Evolutionary conservation across 345 rosid species (phyloP).

Genomic region (Lenwebbia sp.): DNA sequence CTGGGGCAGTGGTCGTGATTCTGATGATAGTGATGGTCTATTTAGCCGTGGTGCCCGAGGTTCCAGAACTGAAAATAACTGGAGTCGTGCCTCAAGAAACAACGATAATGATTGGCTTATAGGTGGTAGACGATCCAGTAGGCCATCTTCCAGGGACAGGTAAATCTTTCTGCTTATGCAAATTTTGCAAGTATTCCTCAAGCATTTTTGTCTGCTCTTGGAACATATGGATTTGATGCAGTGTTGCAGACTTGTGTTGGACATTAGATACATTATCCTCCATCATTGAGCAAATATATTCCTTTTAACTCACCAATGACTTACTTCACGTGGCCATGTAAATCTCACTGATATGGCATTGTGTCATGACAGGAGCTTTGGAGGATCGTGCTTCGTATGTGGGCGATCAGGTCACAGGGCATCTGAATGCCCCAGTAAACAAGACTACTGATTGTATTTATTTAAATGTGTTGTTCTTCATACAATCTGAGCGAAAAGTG

Average conservation of each 20-base stretch:
- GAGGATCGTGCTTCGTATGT: conserved; percentile 79
- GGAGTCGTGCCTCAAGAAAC: conserved; percentile 46
- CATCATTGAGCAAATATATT: not conserved
- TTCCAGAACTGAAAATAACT: conserved; percentile 25
- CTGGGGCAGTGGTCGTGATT: conserved; percentile 48
- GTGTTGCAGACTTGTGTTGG: not conserved
- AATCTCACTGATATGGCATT: not conserved
- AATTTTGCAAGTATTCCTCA: not conserved
- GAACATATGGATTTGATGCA: not conserved
- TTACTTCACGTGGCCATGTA: not conserved
- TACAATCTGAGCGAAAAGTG: not conserved
- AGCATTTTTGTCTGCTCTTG: not conserved
- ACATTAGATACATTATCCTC: not conserved
- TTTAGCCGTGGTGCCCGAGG: conserved; percentile 52
- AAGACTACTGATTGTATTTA: conserved; percentile 19
- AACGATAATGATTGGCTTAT: conserved; percentile 67
- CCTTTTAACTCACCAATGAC: not conserved
- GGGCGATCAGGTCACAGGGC: conserved; percentile 82
- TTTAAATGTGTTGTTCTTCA: too few species aligned
- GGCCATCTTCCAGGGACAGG: conserved; percentile 47
- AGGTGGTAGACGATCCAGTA: conserved; percentile 51
- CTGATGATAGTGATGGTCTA: conserved; percentile 25
- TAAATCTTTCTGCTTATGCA: conserved; percentile 4
- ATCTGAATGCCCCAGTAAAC: conserved; percentile 65
- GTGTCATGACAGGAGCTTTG: conserved; percentile 34